phyloP scores from a whole-genome alignment of 768 basidiomycete genomes.

The Tremella fuciformis region DNA sequence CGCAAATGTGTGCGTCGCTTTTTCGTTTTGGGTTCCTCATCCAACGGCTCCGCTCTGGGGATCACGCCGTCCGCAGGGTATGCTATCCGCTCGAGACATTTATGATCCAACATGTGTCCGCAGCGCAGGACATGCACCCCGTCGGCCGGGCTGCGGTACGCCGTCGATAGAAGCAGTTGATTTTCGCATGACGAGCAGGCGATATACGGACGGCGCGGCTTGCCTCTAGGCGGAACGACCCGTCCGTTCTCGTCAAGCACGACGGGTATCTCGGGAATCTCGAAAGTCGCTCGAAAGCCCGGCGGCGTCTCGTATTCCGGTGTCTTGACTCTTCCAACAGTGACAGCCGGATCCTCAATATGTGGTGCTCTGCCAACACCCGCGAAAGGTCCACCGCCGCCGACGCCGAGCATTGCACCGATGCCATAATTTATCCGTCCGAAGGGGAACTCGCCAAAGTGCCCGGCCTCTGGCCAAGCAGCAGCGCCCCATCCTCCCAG shows the following conservation, averaged over 20 bases:
- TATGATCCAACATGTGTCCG: slow-evolving; percentile 47
- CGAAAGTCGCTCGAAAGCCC: neutral
- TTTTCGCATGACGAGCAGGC: slow-evolving; percentile 34
- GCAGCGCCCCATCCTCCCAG: neutral
- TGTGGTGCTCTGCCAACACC: neutral
- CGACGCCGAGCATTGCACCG: neutral
- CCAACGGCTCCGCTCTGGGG: neutral
- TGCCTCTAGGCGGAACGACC: slow-evolving; percentile 18
- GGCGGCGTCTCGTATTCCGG: neutral
- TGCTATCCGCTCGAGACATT: slow-evolving; percentile 35
- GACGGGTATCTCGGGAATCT: slow-evolving; percentile 21
- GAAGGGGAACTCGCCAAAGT: no score
- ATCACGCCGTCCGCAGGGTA: slow-evolving; percentile 10
- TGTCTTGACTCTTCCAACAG: slow-evolving; percentile 4
- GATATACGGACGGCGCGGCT: slow-evolving; percentile 17
- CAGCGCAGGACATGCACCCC: slow-evolving; percentile 41
- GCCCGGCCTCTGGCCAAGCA: no score
- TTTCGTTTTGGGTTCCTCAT: slow-evolving; percentile 8
- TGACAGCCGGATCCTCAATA: neutral
- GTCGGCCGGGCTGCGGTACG: slow-evolving; percentile 34
- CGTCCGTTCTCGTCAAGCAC: slow-evolving; percentile 42
- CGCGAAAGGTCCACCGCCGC: neutral
- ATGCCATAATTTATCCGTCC: neutral
- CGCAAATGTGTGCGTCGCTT: slow-evolving; percentile 12
- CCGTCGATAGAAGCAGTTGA: slow-evolving; percentile 38